Evolutionary conservation across 2,329 filamentous ascomycete species (phyloP), one percentile per base, ranked within the genome.

Genomic region (Monosporascus sp.): DNA sequence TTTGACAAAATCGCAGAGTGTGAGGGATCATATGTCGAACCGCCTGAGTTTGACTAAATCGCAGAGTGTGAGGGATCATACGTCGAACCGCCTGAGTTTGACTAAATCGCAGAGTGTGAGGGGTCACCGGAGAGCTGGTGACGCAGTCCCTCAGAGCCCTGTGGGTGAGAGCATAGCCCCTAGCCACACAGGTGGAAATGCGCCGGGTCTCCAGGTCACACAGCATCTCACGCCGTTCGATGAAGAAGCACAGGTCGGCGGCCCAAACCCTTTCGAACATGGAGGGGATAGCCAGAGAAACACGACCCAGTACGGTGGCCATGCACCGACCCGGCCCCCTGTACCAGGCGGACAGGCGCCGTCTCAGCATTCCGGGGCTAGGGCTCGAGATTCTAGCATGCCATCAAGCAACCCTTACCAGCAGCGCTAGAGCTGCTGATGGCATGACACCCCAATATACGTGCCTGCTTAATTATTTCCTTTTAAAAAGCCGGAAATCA

Each of bases 221-320:
- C 64, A 68, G 50, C 63, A 66, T 47, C 54, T 60, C 55, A 47
- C 49, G 5, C 59, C 57, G 5, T 69, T 60, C 37, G 67, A 69
- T 44, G 67, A 69, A 51, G 67, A 69, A 51, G 65, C 67, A 7
- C 62, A 68, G 47, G 38, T 65, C 14, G 67, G 65, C 8, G 63
- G 63, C 1, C 56, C 60, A 19, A 59, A 62, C 49, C 61, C 62
- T 16, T 46, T 26, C 43, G 11, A 26, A 2, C 24, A 7, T 14
- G 43, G n/a, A 7, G 43, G 7, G 2, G 65, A 61, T 31, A 38
- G 5, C 31, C 17, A 49, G 8, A 48, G 43, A 16, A 44, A 50
- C 7, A 37, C 37, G 43, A 27, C 52, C 24, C 58, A 58, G 44
- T 22, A 44, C 20, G 46, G 57, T 16, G 31, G 31, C 2, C 31